phyloP scores from a whole-genome alignment of 2,329 filamentous ascomycete genomes.

The Monilinia fructigena region DNA sequence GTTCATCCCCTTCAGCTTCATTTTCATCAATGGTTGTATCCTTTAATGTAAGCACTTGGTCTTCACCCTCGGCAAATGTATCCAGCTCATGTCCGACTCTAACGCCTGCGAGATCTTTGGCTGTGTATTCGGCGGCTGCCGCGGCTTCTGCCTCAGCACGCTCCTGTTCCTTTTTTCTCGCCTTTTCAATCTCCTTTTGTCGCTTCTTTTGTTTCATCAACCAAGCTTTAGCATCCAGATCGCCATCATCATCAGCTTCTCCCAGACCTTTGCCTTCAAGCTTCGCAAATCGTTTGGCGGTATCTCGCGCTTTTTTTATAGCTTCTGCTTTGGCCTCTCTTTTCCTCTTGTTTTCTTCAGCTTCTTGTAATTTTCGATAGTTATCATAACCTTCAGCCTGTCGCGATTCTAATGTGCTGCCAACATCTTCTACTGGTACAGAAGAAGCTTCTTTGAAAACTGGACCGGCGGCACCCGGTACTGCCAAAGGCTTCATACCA shows the following conservation, averaged over 20 bases:
- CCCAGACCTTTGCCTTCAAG: slow-evolving; percentile 83
- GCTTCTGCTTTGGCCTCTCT: slow-evolving; percentile 79
- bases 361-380: slow-evolving; percentile 63
- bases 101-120: slow-evolving; percentile 83
- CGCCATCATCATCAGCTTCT: slow-evolving; percentile 65
- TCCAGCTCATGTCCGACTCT: slow-evolving; percentile 86
- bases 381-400: slow-evolving; percentile 73
- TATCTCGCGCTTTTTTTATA: slow-evolving; percentile 83
- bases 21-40: slow-evolving; percentile 82
- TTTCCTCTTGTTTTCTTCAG: slow-evolving; percentile 72
- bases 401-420: slow-evolving; percentile 81
- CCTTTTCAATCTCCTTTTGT: slow-evolving; percentile 84
- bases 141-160: slow-evolving; percentile 71
- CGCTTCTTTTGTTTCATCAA: slow-evolving; percentile 86
- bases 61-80: slow-evolving; percentile 76
- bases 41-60: slow-evolving; percentile 92
- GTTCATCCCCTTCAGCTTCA: slow-evolving; percentile 84
- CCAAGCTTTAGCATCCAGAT: slow-evolving; percentile 81
- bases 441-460: slow-evolving; percentile 51
- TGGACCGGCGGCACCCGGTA: slow-evolving; percentile 65
- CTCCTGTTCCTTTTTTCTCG: slow-evolving; percentile 71
- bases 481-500: slow-evolving; percentile 85
- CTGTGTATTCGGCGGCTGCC: slow-evolving; percentile 73
- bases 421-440: slow-evolving; percentile 59
- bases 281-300: slow-evolving; percentile 70